Evolutionary conservation across 1,139 yeast species (phyloP).

Genomic region (Sugiyamaella neomexicana): DNA sequence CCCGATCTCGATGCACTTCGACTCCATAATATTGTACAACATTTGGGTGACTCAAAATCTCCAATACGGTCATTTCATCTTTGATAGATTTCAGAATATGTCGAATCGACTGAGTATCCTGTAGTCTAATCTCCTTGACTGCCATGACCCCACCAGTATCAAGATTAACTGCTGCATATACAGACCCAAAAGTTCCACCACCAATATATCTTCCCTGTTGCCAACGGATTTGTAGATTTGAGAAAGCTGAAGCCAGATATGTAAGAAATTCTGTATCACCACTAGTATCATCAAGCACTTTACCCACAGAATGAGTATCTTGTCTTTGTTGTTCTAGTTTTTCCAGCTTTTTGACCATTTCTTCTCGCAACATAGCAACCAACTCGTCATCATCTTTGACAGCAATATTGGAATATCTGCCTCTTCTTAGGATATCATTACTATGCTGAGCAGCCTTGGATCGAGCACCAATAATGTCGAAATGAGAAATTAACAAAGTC

Average conservation of each 20-base stretch:
- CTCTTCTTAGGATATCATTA: conserved; percentile 52
- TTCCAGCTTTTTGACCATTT: conserved; percentile 58
- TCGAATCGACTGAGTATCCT: conserved; percentile 82
- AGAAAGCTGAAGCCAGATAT: conserved; percentile 83
- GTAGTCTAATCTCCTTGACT: conserved; percentile 90
- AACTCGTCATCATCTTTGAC: conserved; percentile 60
- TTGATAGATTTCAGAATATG: conserved; percentile 85
- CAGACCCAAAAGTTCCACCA: conserved; percentile 95
- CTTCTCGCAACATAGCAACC: conserved; percentile 55
- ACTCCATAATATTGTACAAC: conserved; percentile 96
- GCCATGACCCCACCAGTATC: conserved; percentile 98
- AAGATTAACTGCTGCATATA: conserved; percentile 85
- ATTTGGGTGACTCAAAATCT: conserved; percentile 92
- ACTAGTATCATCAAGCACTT: conserved; percentile 75
- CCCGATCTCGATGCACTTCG: conserved; percentile 94
- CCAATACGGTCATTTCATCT: conserved; percentile 95
- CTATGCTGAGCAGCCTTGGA: conserved; percentile 76
- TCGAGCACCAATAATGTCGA: conserved; percentile 97
- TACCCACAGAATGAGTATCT: conserved; percentile 65
- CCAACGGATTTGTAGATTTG: conserved; percentile 93
- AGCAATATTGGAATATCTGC: conserved; percentile 39
- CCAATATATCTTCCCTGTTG: conserved; percentile 94
- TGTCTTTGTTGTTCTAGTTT: conserved; percentile 59
- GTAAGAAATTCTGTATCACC: conserved; percentile 86
- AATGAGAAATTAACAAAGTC: conserved; percentile 90